Evolutionary conservation across 257 asterid species (phyloP).

Genomic region (Solanum bulbocastanum): DNA sequence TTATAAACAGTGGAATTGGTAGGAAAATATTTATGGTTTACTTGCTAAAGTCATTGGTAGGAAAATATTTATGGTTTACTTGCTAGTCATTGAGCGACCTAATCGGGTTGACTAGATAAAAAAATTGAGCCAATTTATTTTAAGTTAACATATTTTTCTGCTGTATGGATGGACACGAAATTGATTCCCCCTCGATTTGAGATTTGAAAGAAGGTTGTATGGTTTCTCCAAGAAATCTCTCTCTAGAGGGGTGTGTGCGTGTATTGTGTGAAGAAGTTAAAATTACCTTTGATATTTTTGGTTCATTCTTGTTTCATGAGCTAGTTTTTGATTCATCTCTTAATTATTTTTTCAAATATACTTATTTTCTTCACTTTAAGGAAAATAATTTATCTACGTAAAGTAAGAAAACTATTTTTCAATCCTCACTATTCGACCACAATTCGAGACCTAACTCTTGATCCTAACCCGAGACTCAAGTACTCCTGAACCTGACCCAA

Average conservation of each 20-base stretch:
- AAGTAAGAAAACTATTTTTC: not conserved
- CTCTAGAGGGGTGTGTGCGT: too few relatives aligned
- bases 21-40: not conserved
- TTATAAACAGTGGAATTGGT: not conserved
- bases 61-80: too few relatives aligned
- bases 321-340: too few relatives aligned
- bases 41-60: not conserved
- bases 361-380: not conserved
- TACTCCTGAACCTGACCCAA: too few relatives aligned
- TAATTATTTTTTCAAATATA: too few relatives aligned
- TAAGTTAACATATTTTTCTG: not conserved
- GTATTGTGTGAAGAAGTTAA: too few relatives aligned
- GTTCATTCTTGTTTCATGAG: too few relatives aligned
- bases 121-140: not conserved
- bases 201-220: not conserved
- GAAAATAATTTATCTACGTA: not conserved
- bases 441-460: not conserved
- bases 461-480: not conserved
- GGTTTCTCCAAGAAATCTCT: not conserved
- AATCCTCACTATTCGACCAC: too few relatives aligned
- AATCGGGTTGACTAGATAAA: not conserved
- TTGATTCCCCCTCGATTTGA: not conserved
- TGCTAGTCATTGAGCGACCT: not conserved
- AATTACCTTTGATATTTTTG: too few relatives aligned
- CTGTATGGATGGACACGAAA: not conserved